A percentile compares a stretch with the other conserved stretches of the same genome.
These are phyloP conservation scores for Gremmenia infestans DNA, from an alignment of 2,329 filamentous ascomycete species.

Conservation along the genomic window DNA sequence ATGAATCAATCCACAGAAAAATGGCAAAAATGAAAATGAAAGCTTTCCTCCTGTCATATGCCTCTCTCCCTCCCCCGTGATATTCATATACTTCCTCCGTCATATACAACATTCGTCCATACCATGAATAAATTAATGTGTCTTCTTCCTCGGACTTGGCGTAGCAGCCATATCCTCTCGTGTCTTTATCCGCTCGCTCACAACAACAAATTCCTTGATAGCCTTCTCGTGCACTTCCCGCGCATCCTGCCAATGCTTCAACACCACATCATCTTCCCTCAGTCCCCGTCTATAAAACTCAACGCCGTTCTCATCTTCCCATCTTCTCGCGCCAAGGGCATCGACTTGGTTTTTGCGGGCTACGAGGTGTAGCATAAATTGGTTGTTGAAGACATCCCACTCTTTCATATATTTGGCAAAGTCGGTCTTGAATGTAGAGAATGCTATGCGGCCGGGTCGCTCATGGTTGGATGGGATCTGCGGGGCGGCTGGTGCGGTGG, in stretches of 20 bases:
- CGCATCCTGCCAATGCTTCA: constrained; percentile 55
- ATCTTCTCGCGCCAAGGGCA: constrained; percentile 33
- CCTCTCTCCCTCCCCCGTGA: not conserved
- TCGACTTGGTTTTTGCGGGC: constrained; percentile 42
- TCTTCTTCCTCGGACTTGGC: constrained; percentile 4
- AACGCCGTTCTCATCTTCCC: constrained; percentile 42
- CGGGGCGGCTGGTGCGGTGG: not conserved
- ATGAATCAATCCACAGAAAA: no score
- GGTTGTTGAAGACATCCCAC: constrained; percentile 47
- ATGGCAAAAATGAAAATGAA: not conserved
- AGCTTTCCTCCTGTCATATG: not conserved
- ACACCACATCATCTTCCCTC: constrained; percentile 59
- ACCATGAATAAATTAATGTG: not conserved
- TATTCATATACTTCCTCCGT: not conserved
- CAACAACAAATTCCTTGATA: constrained; percentile 52
- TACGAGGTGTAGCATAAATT: constrained; percentile 52
- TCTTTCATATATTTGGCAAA: constrained; percentile 50
- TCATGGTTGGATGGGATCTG: constrained; percentile 36
- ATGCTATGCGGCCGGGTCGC: not conserved
- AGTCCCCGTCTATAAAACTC: constrained; percentile 55
- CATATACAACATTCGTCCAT: no score
- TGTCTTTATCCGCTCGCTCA: constrained; percentile 39
- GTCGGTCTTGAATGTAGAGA: constrained; percentile 40
- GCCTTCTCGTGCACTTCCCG: constrained; percentile 55
- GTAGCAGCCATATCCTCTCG: constrained; percentile 5